phyloP scores from a whole-genome alignment of 805 yeast species.

The Candida awuae region DNA sequence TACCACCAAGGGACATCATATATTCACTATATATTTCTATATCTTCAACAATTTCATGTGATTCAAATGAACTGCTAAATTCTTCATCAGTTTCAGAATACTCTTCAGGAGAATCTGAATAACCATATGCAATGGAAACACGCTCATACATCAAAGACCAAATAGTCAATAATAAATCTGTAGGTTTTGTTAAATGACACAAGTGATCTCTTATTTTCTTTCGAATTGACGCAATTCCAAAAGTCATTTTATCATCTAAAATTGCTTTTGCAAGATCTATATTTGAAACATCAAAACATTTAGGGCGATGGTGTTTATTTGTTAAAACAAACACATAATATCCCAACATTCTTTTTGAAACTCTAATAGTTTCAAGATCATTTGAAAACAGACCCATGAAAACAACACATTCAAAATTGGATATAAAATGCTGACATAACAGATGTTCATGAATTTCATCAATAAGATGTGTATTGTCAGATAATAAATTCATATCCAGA shows the following conservation, averaged over 20 bases:
- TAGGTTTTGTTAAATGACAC: constrained; percentile 27
- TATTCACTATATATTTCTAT: constrained; percentile 57
- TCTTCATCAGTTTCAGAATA: constrained; percentile 1
- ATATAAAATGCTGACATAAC: constrained; percentile 28
- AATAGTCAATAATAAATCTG: constrained; percentile 32
- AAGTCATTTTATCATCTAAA: constrained; percentile 49
- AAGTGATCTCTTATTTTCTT: constrained; percentile 48
- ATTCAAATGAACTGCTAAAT: constrained; percentile 4
- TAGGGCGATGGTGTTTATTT: constrained; percentile 15
- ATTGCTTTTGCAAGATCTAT: constrained; percentile 35
- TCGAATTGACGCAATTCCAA: constrained; percentile 69
- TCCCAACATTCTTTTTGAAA: constrained; percentile 36
- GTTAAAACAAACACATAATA: constrained; percentile 19
- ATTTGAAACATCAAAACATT: constrained; percentile 27
- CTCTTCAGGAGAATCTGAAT: constrained; percentile 2
- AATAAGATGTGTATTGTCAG: constrained; percentile 5
- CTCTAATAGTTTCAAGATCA: constrained; percentile 40
- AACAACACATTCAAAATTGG: constrained; percentile 43
- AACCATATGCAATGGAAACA: constrained; percentile 15
- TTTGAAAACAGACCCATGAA: constrained; percentile 45
- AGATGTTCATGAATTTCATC: constrained; percentile 16
- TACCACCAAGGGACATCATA: constrained; percentile 62
- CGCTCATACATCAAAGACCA: constrained; percentile 40
- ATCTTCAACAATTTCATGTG: constrained; percentile 8
- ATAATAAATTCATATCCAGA: constrained; percentile 9